Evolutionary conservation across 306 rosid species (phyloP), one percentile per base, ranked within the genome.

Genomic region (Vachellia collinsii): DNA sequence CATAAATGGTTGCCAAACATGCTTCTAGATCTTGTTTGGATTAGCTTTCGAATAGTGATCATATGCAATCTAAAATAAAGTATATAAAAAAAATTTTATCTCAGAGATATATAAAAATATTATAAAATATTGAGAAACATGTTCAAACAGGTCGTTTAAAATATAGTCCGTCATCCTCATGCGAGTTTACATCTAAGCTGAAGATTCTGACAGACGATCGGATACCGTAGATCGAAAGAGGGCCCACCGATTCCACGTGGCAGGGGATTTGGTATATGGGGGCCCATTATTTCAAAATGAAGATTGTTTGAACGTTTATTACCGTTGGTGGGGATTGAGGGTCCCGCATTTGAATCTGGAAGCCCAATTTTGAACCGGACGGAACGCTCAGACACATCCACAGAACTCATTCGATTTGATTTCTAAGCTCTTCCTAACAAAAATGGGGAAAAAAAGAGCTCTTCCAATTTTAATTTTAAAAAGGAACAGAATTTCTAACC

Each of bases 321-420:
- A 74, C 92, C 94, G 93, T 91, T 73, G 73, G 80, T 54, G 7
- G 4, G 64, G 20, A 80, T 80, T 72, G 0, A 4, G 39, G 59
- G 88, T 75, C 70, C 82, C 70, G 62, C 12, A 84, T 90, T 82
- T 80, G 62, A 87, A 86, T 77, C 48, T 50, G 64, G 62, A 25
- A 78, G n/a, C 17, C 4, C 4, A 12, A 67, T 62, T 90, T 83
- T 66, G 79, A 85, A 87, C 56, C 46, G 69, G 71, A 75, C 72
- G 20, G 72, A 70, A 75, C 77, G 19, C 42, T 54, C 80, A 59
- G 62, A n/a, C 75, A 61, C 65, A 67, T 7, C 65, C 59, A 16
- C 22, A 47, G 7, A 48, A 48, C 22, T 39, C 74, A 19, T 48
- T 66, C 8, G 38, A 62, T 61, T 54, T 54, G 3, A n/a, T 54